Evolutionary conservation across 2,329 filamentous ascomycete genomes (phyloP).

Genomic region (Alternaria ethzedia): DNA sequence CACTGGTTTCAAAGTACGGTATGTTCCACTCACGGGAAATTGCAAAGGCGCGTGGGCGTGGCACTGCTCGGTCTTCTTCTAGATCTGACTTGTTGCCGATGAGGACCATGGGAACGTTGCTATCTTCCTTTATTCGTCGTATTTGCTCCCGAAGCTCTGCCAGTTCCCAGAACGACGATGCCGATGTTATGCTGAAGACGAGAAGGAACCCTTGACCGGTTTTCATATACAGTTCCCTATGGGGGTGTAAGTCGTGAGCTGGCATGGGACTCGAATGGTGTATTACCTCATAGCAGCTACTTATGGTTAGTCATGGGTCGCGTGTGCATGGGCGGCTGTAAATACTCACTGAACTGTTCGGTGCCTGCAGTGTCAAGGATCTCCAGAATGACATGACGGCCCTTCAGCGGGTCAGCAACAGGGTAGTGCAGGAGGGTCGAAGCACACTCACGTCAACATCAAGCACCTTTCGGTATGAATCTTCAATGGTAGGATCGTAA

Average conservation of each 20-base stretch:
- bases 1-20: slow-evolving; percentile 90
- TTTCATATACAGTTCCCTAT: slow-evolving; percentile 71
- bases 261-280: slow-evolving; percentile 17
- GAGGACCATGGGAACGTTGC: slow-evolving; percentile 84
- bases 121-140: slow-evolving; percentile 87
- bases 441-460: slow-evolving; percentile 77
- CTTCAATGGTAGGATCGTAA: slow-evolving; percentile 68
- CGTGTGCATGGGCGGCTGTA: not conserved
- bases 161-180: slow-evolving; percentile 82
- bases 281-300: slow-evolving; percentile 45
- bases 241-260: slow-evolving; percentile 15
- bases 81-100: slow-evolving; percentile 92
- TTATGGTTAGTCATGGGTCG: slow-evolving; percentile 20
- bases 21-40: slow-evolving; percentile 87
- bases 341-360: slow-evolving; percentile 83
- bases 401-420: slow-evolving; percentile 58
- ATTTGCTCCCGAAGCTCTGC: slow-evolving; percentile 85
- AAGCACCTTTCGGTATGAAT: slow-evolving; percentile 66
- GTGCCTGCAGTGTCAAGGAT: slow-evolving; percentile 92
- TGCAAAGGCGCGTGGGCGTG: slow-evolving; percentile 78
- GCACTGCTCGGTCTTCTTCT: slow-evolving; percentile 81
- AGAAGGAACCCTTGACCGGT: slow-evolving; percentile 89
- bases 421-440: not conserved
- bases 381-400: slow-evolving; percentile 85
- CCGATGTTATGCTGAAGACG: slow-evolving; percentile 89